These are phyloP conservation scores for Citropsis articulata DNA, from an alignment of 345 rosid genomes.

Conservation along the genomic window DNA sequence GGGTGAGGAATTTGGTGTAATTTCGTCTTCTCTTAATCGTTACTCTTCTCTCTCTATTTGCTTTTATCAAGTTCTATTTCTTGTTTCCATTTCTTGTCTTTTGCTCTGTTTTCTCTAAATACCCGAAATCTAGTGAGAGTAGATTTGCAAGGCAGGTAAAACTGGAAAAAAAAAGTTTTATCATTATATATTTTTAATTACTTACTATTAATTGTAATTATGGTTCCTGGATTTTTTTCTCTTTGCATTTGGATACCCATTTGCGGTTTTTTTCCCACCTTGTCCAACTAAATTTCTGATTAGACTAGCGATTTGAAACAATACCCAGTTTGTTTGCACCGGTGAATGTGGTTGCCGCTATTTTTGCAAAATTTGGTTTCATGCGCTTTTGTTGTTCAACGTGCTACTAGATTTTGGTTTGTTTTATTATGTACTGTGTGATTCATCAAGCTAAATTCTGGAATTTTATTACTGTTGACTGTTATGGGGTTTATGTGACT, in stretches of 20 bases:
- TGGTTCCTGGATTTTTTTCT: not conserved
- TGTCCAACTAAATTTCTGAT: not conserved
- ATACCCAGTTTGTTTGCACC: not conserved
- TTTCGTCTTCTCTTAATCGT: too few relatives aligned
- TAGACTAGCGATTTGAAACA: not conserved
- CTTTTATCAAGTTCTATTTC: too few relatives aligned
- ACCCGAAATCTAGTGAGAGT: too few relatives aligned
- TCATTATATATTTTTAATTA: too few relatives aligned
- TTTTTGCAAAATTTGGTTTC: not conserved
- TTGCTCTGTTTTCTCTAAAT: too few relatives aligned
- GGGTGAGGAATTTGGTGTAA: too few relatives aligned
- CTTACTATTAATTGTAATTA: not conserved
- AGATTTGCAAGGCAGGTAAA: too few relatives aligned
- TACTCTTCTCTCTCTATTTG: too few relatives aligned
- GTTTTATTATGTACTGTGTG: not conserved
- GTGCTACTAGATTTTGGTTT: not conserved
- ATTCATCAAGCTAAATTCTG: constrained; percentile 11
- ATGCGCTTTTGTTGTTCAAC: not conserved
- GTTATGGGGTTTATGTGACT: constrained; percentile 18
- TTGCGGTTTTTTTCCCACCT: not conserved
- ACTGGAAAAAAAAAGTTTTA: too few relatives aligned
- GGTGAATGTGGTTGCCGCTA: not conserved
- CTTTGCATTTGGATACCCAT: not conserved
- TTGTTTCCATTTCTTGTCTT: too few relatives aligned
- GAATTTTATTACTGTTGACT: constrained; percentile 9